A percentile compares a stretch with the other conserved stretches of the same genome.
Evolutionary conservation across 1,284 basidiomycete genomes (phyloP).

Genomic region (Megacollybia platyphylla): DNA sequence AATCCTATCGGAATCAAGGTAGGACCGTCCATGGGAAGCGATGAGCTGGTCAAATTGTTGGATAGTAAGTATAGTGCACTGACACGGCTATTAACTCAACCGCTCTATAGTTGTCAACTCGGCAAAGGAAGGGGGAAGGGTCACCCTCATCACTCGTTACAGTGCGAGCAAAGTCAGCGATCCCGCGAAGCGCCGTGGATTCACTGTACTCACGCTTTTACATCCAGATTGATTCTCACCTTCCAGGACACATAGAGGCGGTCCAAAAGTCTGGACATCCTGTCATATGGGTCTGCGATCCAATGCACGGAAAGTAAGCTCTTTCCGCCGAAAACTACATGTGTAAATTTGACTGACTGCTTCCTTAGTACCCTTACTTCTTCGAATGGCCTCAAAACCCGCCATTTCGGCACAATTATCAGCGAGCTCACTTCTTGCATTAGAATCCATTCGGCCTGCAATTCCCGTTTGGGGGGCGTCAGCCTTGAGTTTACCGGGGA

Average conservation of each 20-base stretch:
- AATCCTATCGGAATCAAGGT: slow-evolving; percentile 98
- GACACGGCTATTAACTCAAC: slow-evolving; percentile 3
- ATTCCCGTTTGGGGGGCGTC: slow-evolving; percentile 82
- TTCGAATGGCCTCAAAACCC: slow-evolving; percentile 70
- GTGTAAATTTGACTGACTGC: background rate
- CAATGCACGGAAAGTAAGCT: slow-evolving; percentile 86
- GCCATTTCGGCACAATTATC: slow-evolving; percentile 87
- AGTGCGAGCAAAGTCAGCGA: slow-evolving; percentile 68
- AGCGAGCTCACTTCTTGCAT: slow-evolving; percentile 77
- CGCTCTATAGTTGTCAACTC: slow-evolving; percentile 69
- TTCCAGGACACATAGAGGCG: slow-evolving; percentile 75
- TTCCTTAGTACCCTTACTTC: slow-evolving; percentile 66
- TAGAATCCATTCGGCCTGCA: slow-evolving; percentile 62
- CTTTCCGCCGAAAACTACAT: slow-evolving; percentile 2
- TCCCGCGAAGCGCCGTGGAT: slow-evolving; percentile 1
- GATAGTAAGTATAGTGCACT: slow-evolving; percentile 43
- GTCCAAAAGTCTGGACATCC: slow-evolving; percentile 76
- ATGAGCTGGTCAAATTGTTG: slow-evolving; percentile 74
- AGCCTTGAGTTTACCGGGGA: slow-evolving; percentile 97
- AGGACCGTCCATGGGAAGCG: slow-evolving; percentile 74
- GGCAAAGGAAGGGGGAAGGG: slow-evolving; percentile 66
- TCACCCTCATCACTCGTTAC: slow-evolving; percentile 90
- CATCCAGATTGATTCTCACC: slow-evolving; percentile 57
- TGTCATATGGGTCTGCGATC: slow-evolving; percentile 92
- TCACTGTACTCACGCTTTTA: background rate